These are phyloP conservation scores for Acer saccharum DNA, from an alignment of 345 rosid genomes.

Conservation along the genomic window DNA sequence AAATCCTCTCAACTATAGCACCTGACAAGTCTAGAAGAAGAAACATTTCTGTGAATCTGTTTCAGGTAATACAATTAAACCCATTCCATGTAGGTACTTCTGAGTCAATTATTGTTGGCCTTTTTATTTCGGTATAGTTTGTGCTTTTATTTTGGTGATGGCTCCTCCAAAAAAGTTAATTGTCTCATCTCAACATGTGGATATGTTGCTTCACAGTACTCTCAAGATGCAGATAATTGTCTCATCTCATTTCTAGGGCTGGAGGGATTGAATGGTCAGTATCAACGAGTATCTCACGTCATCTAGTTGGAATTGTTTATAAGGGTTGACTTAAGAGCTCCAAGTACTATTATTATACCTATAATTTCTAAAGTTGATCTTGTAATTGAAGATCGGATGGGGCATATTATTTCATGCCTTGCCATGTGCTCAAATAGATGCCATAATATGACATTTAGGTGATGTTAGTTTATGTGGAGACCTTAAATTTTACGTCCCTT, in stretches of 20 bases:
- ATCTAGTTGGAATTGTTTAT: background rate
- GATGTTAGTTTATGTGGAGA: background rate
- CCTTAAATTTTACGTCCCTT: background rate
- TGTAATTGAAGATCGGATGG: background rate
- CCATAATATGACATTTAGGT: background rate
- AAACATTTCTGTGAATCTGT: conserved; percentile 63
- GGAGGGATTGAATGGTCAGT: background rate
- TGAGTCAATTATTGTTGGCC: background rate
- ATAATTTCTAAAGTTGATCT: background rate
- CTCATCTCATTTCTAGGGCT: background rate
- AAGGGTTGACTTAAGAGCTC: background rate
- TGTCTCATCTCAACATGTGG: too few relatives aligned
- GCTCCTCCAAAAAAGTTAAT: background rate
- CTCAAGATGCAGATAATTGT: background rate
- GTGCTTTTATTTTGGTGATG: background rate
- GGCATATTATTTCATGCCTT: background rate
- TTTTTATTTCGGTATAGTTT: conserved; percentile 6
- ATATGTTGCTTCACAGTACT: background rate
- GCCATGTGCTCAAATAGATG: background rate
- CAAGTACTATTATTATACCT: background rate
- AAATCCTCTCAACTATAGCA: conserved; percentile 84
- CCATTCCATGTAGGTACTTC: background rate
- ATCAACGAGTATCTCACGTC: background rate
- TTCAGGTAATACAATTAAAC: conserved; percentile 47
- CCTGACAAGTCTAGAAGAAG: conserved; percentile 74